Conservation (phyloP, 345 rosid genomes). For the Bruguiera parviflora region DNA sequence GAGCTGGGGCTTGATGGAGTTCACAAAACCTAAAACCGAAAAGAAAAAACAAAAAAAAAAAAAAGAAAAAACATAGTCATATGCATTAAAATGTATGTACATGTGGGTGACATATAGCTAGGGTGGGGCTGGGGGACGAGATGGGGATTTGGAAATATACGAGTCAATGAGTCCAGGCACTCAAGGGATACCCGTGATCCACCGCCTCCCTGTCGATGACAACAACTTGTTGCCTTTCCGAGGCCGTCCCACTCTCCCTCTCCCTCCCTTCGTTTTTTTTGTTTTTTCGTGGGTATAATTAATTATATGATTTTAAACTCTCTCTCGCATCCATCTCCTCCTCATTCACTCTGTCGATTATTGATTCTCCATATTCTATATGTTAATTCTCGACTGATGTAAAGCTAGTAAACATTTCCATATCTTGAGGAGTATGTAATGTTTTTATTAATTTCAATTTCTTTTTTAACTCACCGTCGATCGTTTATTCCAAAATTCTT, state of each 20-base stretch:
- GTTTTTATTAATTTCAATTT: no score
- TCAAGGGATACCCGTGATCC: conserved; percentile 57
- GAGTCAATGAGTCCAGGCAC: conserved; percentile 28
- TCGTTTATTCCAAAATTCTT: background rate
- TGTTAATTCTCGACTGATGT: no score
- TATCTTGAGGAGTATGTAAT: no score
- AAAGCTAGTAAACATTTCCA: no score
- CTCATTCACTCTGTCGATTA: no score
- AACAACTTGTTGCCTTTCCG: conserved; percentile 11
- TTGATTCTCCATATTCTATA: no score
- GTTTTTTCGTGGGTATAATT: background rate
- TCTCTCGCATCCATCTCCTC: no score
- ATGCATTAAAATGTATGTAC: conserved; percentile 1
- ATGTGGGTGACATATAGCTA: conserved; percentile 26
- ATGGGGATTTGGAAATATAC: conserved; percentile 8
- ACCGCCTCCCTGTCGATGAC: conserved; percentile 23
- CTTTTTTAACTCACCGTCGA: no score
- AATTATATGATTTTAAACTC: no score
- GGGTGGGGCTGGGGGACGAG: conserved; percentile 27
- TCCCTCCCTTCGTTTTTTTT: conserved; percentile 11
- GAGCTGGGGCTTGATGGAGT: no score
- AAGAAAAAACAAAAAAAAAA: no score
- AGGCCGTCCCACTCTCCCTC: conserved; percentile 1
- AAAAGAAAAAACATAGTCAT: background rate
- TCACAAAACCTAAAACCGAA: no score